phyloP scores from a whole-genome alignment of 2,329 filamentous ascomycete species.

The Penicillium rolfsii region DNA sequence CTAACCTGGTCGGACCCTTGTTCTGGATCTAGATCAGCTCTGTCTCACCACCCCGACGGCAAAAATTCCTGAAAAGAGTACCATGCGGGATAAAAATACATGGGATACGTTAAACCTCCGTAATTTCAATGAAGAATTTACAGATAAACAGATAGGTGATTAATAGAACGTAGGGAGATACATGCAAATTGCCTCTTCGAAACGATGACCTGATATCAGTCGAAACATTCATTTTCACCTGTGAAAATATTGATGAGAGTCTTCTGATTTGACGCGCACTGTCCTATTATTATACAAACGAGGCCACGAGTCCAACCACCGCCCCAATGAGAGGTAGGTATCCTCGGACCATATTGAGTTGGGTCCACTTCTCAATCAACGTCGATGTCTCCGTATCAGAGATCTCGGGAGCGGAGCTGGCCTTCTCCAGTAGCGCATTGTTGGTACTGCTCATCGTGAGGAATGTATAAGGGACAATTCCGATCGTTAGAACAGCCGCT shows the following conservation, averaged over 20 bases:
- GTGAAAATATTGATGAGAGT: background rate
- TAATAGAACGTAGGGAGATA: background rate
- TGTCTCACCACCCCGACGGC: too few species aligned
- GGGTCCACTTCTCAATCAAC: conserved; percentile 27
- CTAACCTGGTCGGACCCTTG: too few species aligned
- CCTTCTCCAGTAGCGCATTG: conserved; percentile 30
- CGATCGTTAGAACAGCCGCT: conserved; percentile 35
- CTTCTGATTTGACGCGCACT: too few species aligned
- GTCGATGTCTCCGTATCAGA: conserved; percentile 20
- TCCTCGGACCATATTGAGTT: conserved; percentile 26
- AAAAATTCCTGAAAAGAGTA: too few species aligned
- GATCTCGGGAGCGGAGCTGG: conserved; percentile 12
- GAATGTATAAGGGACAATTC: conserved; percentile 41
- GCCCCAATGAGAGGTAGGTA: conserved; percentile 28
- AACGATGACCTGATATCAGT: background rate
- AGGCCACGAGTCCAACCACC: conserved; percentile 21
- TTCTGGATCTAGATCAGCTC: too few species aligned
- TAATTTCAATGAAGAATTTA: too few species aligned
- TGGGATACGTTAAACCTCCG: too few species aligned
- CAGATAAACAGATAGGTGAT: too few species aligned
- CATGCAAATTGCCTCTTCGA: background rate
- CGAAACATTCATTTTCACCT: background rate
- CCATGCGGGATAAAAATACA: too few species aligned
- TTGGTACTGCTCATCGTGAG: conserved; percentile 36
- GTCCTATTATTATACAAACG: conserved; percentile 12